phyloP scores from a whole-genome alignment of 805 yeast species.

The Alloascoidea hylecoeti region DNA sequence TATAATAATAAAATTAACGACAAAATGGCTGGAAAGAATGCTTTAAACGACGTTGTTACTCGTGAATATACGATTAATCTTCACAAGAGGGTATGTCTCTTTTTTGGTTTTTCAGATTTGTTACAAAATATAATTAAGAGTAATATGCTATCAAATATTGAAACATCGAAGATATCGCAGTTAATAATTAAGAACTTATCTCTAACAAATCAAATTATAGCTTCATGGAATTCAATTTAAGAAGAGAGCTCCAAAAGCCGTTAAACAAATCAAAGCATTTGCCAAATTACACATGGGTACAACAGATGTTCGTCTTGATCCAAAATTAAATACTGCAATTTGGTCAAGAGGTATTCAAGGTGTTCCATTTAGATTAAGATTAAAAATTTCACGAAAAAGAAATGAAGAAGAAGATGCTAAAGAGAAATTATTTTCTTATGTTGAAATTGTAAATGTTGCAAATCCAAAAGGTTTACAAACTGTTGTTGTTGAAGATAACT shows the following conservation, averaged over 20 bases:
- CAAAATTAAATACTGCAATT: conserved; percentile 78
- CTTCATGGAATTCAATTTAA: conserved; percentile 87
- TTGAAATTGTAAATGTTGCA: conserved; percentile 77
- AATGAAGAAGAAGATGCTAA: conserved; percentile 89
- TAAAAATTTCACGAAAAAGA: conserved; percentile 87
- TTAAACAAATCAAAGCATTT: conserved; percentile 85
- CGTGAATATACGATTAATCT: conserved; percentile 99
- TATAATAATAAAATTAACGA: neutral
- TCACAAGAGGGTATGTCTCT: conserved; percentile 78
- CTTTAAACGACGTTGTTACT: conserved; percentile 97
- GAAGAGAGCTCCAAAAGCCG: conserved; percentile 92
- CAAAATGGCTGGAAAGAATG: conserved; percentile 32
- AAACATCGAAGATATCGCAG: no score
- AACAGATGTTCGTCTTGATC: conserved; percentile 83
- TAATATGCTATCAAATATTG: no score
- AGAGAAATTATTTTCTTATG: conserved; percentile 78
- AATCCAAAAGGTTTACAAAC: conserved; percentile 82
- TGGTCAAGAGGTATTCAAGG: conserved; percentile 96
- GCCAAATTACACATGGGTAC: conserved; percentile 92
- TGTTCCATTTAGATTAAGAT: conserved; percentile 82
- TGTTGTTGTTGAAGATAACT: conserved; percentile 71
- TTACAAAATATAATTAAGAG: neutral
- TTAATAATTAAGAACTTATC: no score
- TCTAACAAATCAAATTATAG: no score
- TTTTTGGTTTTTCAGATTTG: neutral